Evolutionary conservation across 2,329 filamentous ascomycete species (phyloP).

Genomic region (Xylariaceae sp.): DNA sequence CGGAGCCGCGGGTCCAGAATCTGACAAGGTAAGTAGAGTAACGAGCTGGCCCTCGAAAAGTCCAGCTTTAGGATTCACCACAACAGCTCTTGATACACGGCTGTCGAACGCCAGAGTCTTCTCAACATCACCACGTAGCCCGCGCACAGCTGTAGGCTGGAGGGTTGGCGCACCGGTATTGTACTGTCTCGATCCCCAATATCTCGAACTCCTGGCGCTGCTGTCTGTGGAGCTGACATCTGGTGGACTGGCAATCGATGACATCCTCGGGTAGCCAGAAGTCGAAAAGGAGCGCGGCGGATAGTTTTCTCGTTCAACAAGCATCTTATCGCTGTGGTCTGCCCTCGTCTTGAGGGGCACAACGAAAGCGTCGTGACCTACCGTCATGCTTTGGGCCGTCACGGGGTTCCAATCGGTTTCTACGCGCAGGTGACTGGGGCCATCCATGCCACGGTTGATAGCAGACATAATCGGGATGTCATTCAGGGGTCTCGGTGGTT

Average conservation of each 20-base stretch:
- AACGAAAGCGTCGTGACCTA: slow-evolving; percentile 34
- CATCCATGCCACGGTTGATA: not conserved
- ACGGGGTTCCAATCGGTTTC: slow-evolving; percentile 27
- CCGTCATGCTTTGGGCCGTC: not conserved
- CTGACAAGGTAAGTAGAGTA: slow-evolving; percentile 41
- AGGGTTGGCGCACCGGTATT: slow-evolving; percentile 20
- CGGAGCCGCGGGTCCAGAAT: slow-evolving; percentile 27
- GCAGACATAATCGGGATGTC: not conserved
- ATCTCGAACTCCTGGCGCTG: slow-evolving; percentile 11
- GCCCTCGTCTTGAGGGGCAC: slow-evolving; percentile 36
- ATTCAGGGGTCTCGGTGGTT: not conserved
- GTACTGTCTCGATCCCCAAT: slow-evolving; percentile 9
- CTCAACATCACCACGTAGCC: slow-evolving; percentile 33
- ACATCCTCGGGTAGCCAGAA: slow-evolving; percentile 8
- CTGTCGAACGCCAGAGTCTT: slow-evolving; percentile 37
- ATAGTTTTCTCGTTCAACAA: slow-evolving; percentile 42
- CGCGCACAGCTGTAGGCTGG: slow-evolving; percentile 25
- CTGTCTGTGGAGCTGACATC: slow-evolving; percentile 20
- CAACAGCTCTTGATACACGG: slow-evolving; percentile 38
- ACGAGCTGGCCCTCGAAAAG: slow-evolving; percentile 46
- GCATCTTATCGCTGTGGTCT: slow-evolving; percentile 39
- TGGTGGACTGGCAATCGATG: slow-evolving; percentile 23
- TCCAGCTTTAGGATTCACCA: slow-evolving; percentile 45
- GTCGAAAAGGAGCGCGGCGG: slow-evolving; percentile 26
- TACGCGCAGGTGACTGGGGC: slow-evolving; percentile 7